Evolutionary conservation across 441 rosid species (phyloP).

Genomic region (Euphorbia celastroides): DNA sequence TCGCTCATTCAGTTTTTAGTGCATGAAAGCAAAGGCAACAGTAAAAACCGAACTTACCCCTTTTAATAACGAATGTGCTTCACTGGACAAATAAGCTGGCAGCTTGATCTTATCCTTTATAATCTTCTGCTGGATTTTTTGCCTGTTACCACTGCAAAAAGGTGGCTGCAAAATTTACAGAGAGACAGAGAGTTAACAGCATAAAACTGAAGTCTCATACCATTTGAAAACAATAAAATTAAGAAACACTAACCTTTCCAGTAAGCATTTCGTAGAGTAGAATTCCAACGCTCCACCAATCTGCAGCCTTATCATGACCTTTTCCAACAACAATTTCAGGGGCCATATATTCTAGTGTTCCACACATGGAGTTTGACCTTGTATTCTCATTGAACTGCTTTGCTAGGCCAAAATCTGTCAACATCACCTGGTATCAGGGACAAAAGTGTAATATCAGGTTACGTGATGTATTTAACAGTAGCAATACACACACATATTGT

Average conservation of each 20-base stretch:
- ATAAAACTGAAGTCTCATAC: too few relatives aligned
- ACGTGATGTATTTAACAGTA: too few relatives aligned
- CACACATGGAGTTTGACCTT: constrained; percentile 88
- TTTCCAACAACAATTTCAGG: constrained; percentile 86
- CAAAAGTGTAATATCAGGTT: too few relatives aligned
- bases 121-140: constrained; percentile 54
- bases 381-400: constrained; percentile 77
- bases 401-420: constrained; percentile 93
- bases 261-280: constrained; percentile 91
- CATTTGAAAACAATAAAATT: background rate
- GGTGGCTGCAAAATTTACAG: constrained; percentile 28
- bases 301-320: constrained; percentile 94
- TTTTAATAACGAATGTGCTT: constrained; percentile 67
- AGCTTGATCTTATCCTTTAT: constrained; percentile 65
- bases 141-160: constrained; percentile 24
- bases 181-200: background rate
- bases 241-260: constrained; percentile 51
- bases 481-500: too few relatives aligned
- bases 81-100: constrained; percentile 56
- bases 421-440: too few relatives aligned
- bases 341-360: constrained; percentile 92
- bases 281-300: constrained; percentile 98
- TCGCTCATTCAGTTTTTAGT: background rate
- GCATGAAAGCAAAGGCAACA: too few relatives aligned
- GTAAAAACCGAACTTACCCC: constrained; percentile 51